Base-by-base conservation (phyloP, 129 eudicot species). In the Artemisia argyi region DNA sequence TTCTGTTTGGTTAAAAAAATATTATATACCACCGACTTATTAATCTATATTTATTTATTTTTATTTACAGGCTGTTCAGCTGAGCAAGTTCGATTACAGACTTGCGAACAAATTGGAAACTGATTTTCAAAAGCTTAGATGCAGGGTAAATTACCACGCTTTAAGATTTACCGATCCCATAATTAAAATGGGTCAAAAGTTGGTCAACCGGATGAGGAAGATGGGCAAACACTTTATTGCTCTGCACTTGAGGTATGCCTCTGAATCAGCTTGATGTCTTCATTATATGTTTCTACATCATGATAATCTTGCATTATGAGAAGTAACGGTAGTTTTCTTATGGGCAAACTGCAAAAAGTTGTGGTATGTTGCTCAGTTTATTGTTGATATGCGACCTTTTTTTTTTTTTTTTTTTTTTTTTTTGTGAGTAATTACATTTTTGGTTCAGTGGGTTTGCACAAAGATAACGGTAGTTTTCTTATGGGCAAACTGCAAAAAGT, bases 71-170 rank as follows among this genome's bases (percentile, higher is more conserved):
- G 97, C 97, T 80, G 85, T 91, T 80, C 88, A 78, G 81, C 87
- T 91, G 52, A 88, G 84, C 79, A 91, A 91, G 78, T 91, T 85
- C 71, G 97, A 91, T 80, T 91, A 88, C 72, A 80, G 97, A 76
- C 97, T 91, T 78, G 75, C 97, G 52, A 91, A 91, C 81, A 86
- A 77, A 54, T 75, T 91, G 78, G 78, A 76, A 54, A 70, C 84
- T 0, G 92, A 88, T 75, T 76, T 85, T 16, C 97, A 91, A 64
- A 91, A 83, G 85, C 97, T 88, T 74, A 85, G 97, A 76, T 91
- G 97, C 80, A 73, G 97, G 79, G 95, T 80, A 16, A 91, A 91
- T 76, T 91, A 91, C 73, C 97, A 91, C 57, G 95, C 97, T 16
- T 75, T 91, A 65, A 88, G 68, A 81, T 91, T 91, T 69, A 88